Conservation (phyloP, 768 basidiomycete species). For the Collybia sordida region DNA sequence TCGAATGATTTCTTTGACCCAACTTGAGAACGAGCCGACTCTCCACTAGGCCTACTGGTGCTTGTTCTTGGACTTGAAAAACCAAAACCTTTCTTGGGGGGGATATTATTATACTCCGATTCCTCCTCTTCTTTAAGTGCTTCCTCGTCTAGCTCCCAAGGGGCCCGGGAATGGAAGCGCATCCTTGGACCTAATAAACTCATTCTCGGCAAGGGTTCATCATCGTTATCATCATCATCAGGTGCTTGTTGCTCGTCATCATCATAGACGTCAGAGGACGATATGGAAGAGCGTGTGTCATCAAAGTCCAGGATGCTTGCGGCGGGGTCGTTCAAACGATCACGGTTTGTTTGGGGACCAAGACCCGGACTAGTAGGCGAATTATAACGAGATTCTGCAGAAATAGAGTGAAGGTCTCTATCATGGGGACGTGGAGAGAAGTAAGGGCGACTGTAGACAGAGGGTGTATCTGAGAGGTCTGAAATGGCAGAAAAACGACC, state of each 20-base stretch:
- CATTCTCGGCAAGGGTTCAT: constrained; percentile 50
- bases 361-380: constrained; percentile 19
- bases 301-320: constrained; percentile 58
- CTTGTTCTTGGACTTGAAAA: constrained; percentile 45
- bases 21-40: constrained; percentile 55
- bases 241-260: constrained; percentile 34
- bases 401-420: constrained; percentile 27
- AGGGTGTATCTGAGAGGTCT: constrained; percentile 66
- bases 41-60: constrained; percentile 57
- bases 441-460: constrained; percentile 62
- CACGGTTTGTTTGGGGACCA: constrained; percentile 23
- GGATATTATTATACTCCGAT: constrained; percentile 34
- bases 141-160: constrained; percentile 72
- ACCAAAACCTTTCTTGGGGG: constrained; percentile 39
- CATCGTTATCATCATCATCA: constrained; percentile 42
- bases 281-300: constrained; percentile 45
- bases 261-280: constrained; percentile 24
- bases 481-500: constrained; percentile 55
- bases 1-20: constrained; percentile 61
- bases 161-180: constrained; percentile 77
- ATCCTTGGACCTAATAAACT: constrained; percentile 82
- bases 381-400: constrained; percentile 19
- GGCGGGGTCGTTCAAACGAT: constrained; percentile 44
- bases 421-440: constrained; percentile 50
- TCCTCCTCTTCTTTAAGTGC: constrained; percentile 47